Conservation (phyloP, 2,329 filamentous ascomycete species). For the Penicillium concentricum region DNA sequence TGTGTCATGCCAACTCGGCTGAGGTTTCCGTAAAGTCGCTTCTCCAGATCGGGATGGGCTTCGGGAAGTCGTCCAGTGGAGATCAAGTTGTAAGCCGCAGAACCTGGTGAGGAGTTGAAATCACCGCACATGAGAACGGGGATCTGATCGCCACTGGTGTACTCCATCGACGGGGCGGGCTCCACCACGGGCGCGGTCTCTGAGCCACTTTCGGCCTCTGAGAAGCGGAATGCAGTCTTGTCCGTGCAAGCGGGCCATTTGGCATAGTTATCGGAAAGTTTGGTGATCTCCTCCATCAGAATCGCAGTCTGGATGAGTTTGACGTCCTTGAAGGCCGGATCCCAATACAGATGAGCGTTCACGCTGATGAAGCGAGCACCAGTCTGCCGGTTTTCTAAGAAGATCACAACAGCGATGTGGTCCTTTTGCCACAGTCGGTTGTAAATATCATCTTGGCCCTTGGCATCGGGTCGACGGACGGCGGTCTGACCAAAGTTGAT, state of each 20-base stretch:
- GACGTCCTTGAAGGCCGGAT: conserved; percentile 84
- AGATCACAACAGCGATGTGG: conserved; percentile 88
- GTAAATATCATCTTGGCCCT: conserved; percentile 95
- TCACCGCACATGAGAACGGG: conserved; percentile 90
- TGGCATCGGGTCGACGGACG: conserved; percentile 94
- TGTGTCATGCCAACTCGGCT: conserved; percentile 90
- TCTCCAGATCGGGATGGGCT: conserved; percentile 75
- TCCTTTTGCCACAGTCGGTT: conserved; percentile 98
- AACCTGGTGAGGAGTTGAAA: conserved; percentile 87
- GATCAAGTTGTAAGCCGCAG: conserved; percentile 88
- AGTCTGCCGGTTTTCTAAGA: conserved; percentile 87
- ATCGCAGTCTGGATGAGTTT: conserved; percentile 96
- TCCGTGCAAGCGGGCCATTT: conserved; percentile 78
- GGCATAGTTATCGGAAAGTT: conserved; percentile 80
- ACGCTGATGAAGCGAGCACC: conserved; percentile 90
- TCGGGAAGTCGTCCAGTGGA: conserved; percentile 74
- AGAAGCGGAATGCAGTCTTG: conserved; percentile 59
- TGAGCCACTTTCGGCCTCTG: conserved; percentile 50
- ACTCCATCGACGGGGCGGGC: conserved; percentile 80
- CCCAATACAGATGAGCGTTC: conserved; percentile 95
- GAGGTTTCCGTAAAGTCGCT: conserved; percentile 87
- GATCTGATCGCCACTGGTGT: conserved; percentile 80
- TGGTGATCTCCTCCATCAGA: conserved; percentile 86
- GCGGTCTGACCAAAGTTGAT: conserved; percentile 90
- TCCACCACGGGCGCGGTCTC: conserved; percentile 51